These are phyloP conservation scores for Silene conica DNA, from an alignment of 148 eudicot species.

Conservation along the genomic window DNA sequence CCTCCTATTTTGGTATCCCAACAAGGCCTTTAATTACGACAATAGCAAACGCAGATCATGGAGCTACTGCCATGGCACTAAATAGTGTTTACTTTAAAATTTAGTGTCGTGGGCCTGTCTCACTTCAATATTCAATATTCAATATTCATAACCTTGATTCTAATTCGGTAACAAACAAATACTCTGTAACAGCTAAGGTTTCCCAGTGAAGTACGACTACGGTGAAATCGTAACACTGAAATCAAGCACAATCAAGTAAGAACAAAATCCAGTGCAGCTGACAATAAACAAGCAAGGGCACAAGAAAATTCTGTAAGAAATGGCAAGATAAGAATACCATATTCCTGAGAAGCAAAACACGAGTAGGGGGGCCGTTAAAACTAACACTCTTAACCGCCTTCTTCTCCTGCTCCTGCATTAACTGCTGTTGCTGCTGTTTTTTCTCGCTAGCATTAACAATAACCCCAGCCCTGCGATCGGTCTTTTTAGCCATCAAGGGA, in stretches of 20 bases:
- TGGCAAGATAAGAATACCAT: slow-evolving; percentile 48
- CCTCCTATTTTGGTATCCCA: too few species aligned
- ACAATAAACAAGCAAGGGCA: neutral
- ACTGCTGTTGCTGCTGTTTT: slow-evolving; percentile 28
- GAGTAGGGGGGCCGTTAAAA: slow-evolving; percentile 69
- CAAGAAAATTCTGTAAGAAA: neutral
- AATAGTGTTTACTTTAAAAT: too few species aligned
- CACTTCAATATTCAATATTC: too few species aligned
- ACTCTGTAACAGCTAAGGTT: neutral
- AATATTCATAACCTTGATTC: too few species aligned
- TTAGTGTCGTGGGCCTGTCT: too few species aligned
- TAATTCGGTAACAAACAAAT: neutral
- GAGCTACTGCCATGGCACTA: too few species aligned
- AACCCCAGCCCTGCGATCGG: slow-evolving; percentile 84
- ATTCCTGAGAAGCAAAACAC: slow-evolving; percentile 79
- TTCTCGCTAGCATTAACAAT: slow-evolving; percentile 77
- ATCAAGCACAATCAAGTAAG: neutral
- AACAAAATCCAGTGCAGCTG: neutral
- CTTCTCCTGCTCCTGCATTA: slow-evolving; percentile 32
- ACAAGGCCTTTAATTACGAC: too few species aligned
- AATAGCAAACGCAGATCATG: too few species aligned
- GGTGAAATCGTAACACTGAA: neutral
- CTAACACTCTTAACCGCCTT: slow-evolving; percentile 82
- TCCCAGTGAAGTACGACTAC: neutral
- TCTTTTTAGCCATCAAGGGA: slow-evolving; percentile 85